These are phyloP conservation scores for Colletotrichum filicis DNA, from an alignment of 2,329 filamentous ascomycete genomes.

Conservation along the genomic window DNA sequence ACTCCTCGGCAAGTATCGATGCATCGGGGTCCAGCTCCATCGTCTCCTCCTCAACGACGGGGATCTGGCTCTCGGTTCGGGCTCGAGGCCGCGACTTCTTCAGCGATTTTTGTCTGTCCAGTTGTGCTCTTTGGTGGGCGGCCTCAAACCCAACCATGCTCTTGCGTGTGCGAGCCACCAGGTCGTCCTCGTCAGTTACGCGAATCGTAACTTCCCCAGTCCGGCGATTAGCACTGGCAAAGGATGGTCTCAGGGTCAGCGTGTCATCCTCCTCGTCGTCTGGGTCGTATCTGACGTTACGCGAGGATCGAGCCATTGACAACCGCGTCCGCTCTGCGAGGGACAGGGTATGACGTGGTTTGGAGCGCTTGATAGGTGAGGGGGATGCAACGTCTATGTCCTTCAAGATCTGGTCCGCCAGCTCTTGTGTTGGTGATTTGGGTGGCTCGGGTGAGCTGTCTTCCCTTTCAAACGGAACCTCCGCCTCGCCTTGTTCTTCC, in stretches of 20 bases:
- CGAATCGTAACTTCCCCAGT: slow-evolving; percentile 38
- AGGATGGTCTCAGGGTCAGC: slow-evolving; percentile 32
- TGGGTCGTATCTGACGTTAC: slow-evolving; percentile 38
- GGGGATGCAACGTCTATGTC: slow-evolving; percentile 66
- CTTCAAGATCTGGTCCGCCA: slow-evolving; percentile 67
- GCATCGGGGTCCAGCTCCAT: slow-evolving; percentile 45
- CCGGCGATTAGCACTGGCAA: slow-evolving; percentile 10
- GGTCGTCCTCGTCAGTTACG: slow-evolving; percentile 56
- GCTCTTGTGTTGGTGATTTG: slow-evolving; percentile 57
- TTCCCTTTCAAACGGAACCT: slow-evolving; percentile 13
- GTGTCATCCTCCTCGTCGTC: slow-evolving; percentile 46
- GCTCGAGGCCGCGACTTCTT: slow-evolving; percentile 50
- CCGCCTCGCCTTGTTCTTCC: slow-evolving; percentile 2
- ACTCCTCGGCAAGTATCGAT: slow-evolving; percentile 71
- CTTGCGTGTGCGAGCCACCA: slow-evolving; percentile 67
- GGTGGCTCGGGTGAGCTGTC: slow-evolving; percentile 35
- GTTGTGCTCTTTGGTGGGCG: slow-evolving; percentile 68
- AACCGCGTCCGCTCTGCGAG: slow-evolving; percentile 83
- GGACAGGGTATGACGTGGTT: slow-evolving; percentile 66
- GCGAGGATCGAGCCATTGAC: slow-evolving; percentile 76
- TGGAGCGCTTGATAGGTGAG: slow-evolving; percentile 63
- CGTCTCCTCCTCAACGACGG: slow-evolving; percentile 55
- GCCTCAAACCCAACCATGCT: slow-evolving; percentile 73
- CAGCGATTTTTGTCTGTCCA: slow-evolving; percentile 64
- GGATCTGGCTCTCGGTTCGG: slow-evolving; percentile 58